Conservation (phyloP, 139 green algal species). For the Helicosporidium sp. region DNA sequence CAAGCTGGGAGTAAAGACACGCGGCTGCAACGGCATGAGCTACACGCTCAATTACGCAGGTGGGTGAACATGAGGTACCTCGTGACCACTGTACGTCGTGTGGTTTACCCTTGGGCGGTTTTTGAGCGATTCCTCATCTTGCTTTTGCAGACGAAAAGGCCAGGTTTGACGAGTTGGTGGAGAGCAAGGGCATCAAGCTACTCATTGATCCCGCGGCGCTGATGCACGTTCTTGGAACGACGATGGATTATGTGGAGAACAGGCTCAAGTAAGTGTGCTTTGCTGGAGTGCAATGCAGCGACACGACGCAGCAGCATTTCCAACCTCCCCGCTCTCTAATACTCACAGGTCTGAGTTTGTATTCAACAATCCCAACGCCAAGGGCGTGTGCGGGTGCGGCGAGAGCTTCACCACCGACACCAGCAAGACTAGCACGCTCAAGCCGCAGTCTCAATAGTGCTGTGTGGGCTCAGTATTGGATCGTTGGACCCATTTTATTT, state of each 20-base stretch:
- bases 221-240: conserved; percentile 93
- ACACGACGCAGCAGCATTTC: not conserved
- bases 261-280: conserved; percentile 43
- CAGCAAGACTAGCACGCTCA: not conserved
- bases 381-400: conserved; percentile 80
- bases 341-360: conserved; percentile 64
- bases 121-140: no score
- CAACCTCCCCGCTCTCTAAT: not conserved
- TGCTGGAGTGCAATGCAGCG: not conserved
- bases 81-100: not conserved
- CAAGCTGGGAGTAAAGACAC: conserved; percentile 70
- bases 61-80: conserved; percentile 2
- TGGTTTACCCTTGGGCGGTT: no score
- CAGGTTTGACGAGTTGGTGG: conserved; percentile 91
- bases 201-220: conserved; percentile 85
- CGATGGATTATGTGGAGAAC: conserved; percentile 86
- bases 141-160: conserved; percentile 46
- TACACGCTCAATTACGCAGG: conserved; percentile 96
- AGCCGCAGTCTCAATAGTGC: no score
- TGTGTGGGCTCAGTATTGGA: no score
- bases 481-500: no score
- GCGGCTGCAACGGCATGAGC: conserved; percentile 86
- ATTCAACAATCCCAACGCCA: conserved; percentile 86
- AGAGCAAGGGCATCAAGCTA: conserved; percentile 65
- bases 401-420: conserved; percentile 66